These are phyloP conservation scores for Ophiostoma australiae DNA, from an alignment of 2,329 filamentous ascomycete species.

Conservation along the genomic window DNA sequence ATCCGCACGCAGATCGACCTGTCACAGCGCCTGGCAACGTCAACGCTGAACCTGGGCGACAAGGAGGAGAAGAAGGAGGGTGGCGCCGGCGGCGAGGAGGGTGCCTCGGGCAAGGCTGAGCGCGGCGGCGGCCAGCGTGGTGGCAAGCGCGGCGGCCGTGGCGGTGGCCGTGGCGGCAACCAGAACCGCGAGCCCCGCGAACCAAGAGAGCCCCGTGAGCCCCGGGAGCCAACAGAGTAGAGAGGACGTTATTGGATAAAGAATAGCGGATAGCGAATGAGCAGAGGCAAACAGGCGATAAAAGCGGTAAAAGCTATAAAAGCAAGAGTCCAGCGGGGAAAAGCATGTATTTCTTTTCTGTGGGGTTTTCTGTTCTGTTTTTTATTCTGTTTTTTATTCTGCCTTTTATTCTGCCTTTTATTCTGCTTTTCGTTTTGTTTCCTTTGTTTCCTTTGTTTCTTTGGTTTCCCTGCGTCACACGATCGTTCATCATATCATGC, in stretches of 20 bases:
- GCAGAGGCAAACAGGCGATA: slow-evolving; percentile 1
- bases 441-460: slow-evolving; percentile 7
- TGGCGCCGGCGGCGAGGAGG: slow-evolving; percentile 32
- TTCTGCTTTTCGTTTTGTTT: neutral
- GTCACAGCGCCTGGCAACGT: slow-evolving; percentile 87
- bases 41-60: slow-evolving; percentile 50
- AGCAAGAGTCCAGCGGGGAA: slow-evolving; percentile 8
- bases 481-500: slow-evolving; percentile 18
- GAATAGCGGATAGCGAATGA: neutral
- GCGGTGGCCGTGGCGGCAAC: slow-evolving; percentile 45
- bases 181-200: slow-evolving; percentile 47
- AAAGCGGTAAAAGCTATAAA: slow-evolving; percentile 1
- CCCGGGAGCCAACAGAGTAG: slow-evolving; percentile 38
- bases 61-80: slow-evolving; percentile 42
- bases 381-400: neutral
- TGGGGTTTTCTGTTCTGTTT: slow-evolving; percentile 11
- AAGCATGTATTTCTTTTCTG: slow-evolving; percentile 9
- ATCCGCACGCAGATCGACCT: slow-evolving; percentile 99
- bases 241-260: neutral
- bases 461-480: slow-evolving; percentile 12
- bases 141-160: slow-evolving; percentile 36
- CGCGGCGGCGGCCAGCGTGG: slow-evolving; percentile 45
- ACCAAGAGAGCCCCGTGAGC: slow-evolving; percentile 44
- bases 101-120: slow-evolving; percentile 38
- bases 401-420: neutral